phyloP scores from a whole-genome alignment of 148 eudicot species.

The Nepenthes mirabilis region DNA sequence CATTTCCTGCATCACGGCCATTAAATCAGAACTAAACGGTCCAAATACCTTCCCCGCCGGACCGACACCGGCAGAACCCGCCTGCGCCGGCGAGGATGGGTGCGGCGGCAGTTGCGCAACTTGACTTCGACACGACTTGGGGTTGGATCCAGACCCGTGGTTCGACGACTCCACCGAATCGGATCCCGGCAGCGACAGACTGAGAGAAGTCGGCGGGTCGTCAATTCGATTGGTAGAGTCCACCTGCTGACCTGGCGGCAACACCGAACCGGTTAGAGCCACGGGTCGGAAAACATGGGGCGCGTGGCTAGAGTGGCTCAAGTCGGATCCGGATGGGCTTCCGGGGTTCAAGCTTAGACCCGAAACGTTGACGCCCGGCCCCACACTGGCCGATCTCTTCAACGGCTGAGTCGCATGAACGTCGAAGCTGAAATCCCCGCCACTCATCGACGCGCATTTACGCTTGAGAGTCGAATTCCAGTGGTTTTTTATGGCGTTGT shows the following conservation, averaged over 20 bases:
- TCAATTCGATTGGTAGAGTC: conserved; percentile 2
- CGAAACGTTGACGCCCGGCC: conserved; percentile 19
- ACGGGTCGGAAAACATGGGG: conserved; percentile 22
- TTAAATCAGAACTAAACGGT: conserved; percentile 28
- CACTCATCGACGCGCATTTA: conserved; percentile 34
- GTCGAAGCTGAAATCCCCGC: conserved; percentile 17
- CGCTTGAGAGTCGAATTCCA: conserved; percentile 60
- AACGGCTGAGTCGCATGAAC: conserved; percentile 16
- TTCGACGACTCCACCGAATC: conserved; percentile 5
- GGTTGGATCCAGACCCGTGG: conserved; percentile 3
- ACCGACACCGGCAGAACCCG: not conserved
- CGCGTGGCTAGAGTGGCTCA: conserved; percentile 25
- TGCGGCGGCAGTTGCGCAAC: not conserved
- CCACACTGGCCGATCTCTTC: conserved; percentile 47
- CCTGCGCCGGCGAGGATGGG: conserved; percentile 1
- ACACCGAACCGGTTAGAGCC: conserved; percentile 10
- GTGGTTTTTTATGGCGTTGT: conserved; percentile 56
- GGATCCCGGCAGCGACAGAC: conserved; percentile 39
- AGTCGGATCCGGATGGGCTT: conserved; percentile 36
- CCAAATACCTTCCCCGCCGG: conserved; percentile 20
- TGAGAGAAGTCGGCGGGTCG: conserved; percentile 29
- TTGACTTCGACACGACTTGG: not conserved
- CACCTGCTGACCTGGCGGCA: conserved; percentile 10
- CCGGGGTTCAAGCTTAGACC: conserved; percentile 16
- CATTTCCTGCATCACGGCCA: conserved; percentile 51